Percentiles rank a stretch among this genome's conserved stretches.
Evolutionary conservation across 2,329 filamentous ascomycete species (phyloP).

Genomic region (Ascochyta lentis): DNA sequence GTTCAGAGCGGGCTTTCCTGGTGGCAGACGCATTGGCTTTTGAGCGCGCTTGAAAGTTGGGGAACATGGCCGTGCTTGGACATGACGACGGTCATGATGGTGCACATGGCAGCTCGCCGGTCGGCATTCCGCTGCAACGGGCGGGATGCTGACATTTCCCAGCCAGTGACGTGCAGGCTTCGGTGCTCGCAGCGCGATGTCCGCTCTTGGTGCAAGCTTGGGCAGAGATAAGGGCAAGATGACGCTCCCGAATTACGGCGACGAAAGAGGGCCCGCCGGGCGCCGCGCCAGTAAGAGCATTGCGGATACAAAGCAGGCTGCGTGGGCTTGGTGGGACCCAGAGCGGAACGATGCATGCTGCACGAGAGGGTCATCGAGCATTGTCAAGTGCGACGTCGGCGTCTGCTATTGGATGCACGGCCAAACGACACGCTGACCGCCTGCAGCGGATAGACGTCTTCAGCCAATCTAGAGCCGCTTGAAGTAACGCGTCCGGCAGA

Average conservation of each 20-base stretch:
- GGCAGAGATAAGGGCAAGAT: slow-evolving; percentile 43
- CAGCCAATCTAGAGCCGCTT: slow-evolving; percentile 26
- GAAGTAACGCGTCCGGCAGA: slow-evolving; percentile 40
- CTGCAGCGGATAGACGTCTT: slow-evolving; percentile 23
- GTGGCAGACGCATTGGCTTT: slow-evolving; percentile 15
- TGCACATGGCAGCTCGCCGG: slow-evolving; percentile 13
- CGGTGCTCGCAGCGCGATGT: slow-evolving; percentile 20
- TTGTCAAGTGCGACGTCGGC: slow-evolving; percentile 41
- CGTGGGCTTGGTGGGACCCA: slow-evolving; percentile 42
- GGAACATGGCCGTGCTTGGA: slow-evolving; percentile 8
- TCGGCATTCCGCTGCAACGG: slow-evolving; percentile 33
- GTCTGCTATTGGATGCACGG: slow-evolving; percentile 32
- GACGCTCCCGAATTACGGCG: slow-evolving; percentile 46
- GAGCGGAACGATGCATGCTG: slow-evolving; percentile 41
- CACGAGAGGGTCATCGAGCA: slow-evolving; percentile 28
- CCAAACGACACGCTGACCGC: slow-evolving; percentile 34
- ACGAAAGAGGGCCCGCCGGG: slow-evolving; percentile 28
- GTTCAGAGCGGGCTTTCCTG: background rate
- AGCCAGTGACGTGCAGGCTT: slow-evolving; percentile 30
- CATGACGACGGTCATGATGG: slow-evolving; percentile 28
- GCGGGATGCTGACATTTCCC: slow-evolving; percentile 35
- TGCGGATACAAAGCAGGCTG: slow-evolving; percentile 30
- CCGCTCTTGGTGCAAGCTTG: slow-evolving; percentile 28
- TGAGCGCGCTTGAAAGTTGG: slow-evolving; percentile 11
- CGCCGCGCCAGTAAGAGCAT: slow-evolving; percentile 37